These are phyloP conservation scores for Colletotrichum navitas DNA, from an alignment of 2,329 filamentous ascomycete species.

Conservation along the genomic window DNA sequence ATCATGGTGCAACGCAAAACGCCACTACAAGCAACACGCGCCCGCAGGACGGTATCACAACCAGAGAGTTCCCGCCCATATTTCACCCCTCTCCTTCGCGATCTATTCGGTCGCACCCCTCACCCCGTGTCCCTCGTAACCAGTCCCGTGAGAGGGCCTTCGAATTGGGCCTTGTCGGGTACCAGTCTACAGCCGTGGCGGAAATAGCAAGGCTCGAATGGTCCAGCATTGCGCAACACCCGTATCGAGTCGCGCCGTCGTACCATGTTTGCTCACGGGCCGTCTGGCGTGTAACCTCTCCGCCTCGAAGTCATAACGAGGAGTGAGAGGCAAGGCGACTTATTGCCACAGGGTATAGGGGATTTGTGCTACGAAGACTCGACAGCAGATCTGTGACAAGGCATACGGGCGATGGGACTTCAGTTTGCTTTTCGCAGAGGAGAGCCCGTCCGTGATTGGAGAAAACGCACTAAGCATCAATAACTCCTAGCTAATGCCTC, in stretches of 20 bases:
- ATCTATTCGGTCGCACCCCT: background rate
- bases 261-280: conserved; percentile 19
- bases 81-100: background rate
- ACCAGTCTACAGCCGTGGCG: background rate
- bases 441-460: background rate
- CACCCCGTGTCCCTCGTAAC: background rate
- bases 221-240: background rate
- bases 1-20: conserved; percentile 3
- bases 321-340: background rate
- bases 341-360: background rate
- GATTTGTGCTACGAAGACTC: background rate
- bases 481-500: conserved; percentile 16
- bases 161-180: background rate
- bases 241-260: conserved; percentile 22
- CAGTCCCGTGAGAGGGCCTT: background rate
- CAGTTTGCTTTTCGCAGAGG: background rate
- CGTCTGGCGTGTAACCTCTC: conserved; percentile 11
- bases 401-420: too few relatives aligned
- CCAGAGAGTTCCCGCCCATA: background rate
- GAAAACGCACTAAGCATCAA: background rate
- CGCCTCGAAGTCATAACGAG: background rate
- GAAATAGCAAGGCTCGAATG: background rate
- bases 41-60: conserved; percentile 5
- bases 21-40: background rate
- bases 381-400: background rate